Evolutionary conservation across 805 yeast genomes (phyloP), one percentile per base, ranked within the genome.

Genomic region (Alloascoidea hylecoeti): DNA sequence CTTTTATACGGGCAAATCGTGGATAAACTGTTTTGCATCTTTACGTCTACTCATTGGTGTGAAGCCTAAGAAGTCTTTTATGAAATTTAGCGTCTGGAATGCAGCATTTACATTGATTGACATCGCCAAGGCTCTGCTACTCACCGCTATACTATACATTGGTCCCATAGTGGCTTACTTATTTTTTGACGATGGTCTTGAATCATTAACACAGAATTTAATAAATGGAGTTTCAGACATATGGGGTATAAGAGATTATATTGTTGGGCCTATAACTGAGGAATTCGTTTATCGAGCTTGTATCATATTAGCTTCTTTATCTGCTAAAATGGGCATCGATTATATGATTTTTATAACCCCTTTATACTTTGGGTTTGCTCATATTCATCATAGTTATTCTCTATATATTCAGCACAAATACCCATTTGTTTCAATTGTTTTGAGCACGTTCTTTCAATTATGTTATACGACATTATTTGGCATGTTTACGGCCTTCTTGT

Each of bases 211-310:
- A 4, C 6, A 16, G 0, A 63, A 55, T 18, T 40, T 57, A 14
- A 4, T 3, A 1, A 42, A 45, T 1, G 50, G 46, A 16, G 46
- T 59, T 16, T 12, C 30, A 5, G 53, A 58, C 4, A 41, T 70
- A 3, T 52, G 55, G 17, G 73, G 75, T 1, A 23, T 73, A 16
- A 55, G 92, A 41, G 75, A 78, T 50, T 63, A 72, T 35, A 39
- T 80, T 0, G 59, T 78, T 32, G 95, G 86, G 0, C 95, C 95
- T 3, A 35, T 78, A 2, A 75, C 89, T 0, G 95, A 84, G 51
- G 95, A 84, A 50, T 44, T 82, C 18, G 68, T 81, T 1, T 84
- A 75, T 50, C 61, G 94, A 2, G 62, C 78, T 0, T 50, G 65
- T 45, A 41, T 68, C 42, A 41, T 60, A 41, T 44, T 57, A 35